phyloP scores from a whole-genome alignment of 129 eudicot genomes.

The Saussurea involucrata region DNA sequence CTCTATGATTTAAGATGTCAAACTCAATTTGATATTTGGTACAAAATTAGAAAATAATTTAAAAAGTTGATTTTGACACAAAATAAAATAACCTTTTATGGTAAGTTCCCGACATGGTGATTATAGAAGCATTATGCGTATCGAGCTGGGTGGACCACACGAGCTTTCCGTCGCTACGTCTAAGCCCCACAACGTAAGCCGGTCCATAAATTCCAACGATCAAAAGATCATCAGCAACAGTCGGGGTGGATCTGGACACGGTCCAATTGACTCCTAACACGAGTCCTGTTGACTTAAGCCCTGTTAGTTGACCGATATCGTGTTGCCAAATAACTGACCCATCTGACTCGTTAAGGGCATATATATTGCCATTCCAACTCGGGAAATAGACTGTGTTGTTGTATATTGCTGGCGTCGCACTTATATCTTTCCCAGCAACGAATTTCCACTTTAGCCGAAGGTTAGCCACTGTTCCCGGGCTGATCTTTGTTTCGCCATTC shows the following conservation, averaged over 20 bases:
- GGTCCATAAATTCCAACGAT: slow-evolving; percentile 60
- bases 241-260: slow-evolving; percentile 56
- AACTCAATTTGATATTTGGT: not conserved
- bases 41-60: not conserved
- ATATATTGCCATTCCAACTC: slow-evolving; percentile 60
- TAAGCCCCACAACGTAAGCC: slow-evolving; percentile 44
- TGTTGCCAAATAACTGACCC: slow-evolving; percentile 58
- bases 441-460: slow-evolving; percentile 52
- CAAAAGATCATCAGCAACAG: slow-evolving; percentile 39
- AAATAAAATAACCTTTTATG: slow-evolving; percentile 23
- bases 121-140: slow-evolving; percentile 26
- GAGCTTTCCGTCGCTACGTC: slow-evolving; percentile 39
- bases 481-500: slow-evolving; percentile 42
- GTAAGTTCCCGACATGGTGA: slow-evolving; percentile 69
- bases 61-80: not conserved
- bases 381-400: slow-evolving; percentile 48
- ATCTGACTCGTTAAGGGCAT: slow-evolving; percentile 47
- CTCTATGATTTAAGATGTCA: not conserved
- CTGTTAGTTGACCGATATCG: slow-evolving; percentile 41
- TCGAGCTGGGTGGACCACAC: slow-evolving; percentile 55
- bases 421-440: slow-evolving; percentile 45
- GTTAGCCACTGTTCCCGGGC: slow-evolving; percentile 31
- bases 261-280: slow-evolving; percentile 11
- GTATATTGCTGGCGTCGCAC: slow-evolving; percentile 59
- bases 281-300: slow-evolving; percentile 23